Conservation (phyloP, 179 eudicot genomes). For the Beta corolliflora region DNA sequence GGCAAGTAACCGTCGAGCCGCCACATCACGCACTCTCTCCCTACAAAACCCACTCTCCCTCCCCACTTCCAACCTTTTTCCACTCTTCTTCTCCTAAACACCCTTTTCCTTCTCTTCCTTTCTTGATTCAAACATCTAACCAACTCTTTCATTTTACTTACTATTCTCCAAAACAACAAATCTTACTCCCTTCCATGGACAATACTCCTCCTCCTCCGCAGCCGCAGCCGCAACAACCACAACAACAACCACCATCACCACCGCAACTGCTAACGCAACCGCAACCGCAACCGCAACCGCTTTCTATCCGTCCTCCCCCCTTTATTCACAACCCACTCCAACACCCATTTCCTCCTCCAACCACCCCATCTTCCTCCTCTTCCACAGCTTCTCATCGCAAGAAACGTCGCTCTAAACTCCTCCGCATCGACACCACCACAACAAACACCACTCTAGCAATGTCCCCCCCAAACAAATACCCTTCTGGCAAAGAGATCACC, state of each 20-base stretch:
- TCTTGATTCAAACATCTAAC: not conserved
- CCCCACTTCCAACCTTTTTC: constrained; percentile 36
- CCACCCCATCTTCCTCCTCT: constrained; percentile 9
- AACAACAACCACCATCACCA: not conserved
- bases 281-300: constrained; percentile 12
- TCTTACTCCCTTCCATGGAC: constrained; percentile 2
- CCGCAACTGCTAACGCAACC: not conserved
- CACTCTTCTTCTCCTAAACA: not conserved
- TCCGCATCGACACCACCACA: constrained; percentile 13
- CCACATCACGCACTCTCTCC: constrained; percentile 28
- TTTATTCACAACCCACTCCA: not conserved
- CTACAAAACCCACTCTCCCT: constrained; percentile 35
- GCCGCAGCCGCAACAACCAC: not conserved
- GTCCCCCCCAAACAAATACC: constrained; percentile 43
- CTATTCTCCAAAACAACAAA: not conserved
- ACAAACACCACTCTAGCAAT: not conserved
- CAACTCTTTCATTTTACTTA: constrained; percentile 1
- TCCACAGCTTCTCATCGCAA: not conserved
- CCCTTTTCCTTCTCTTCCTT: too few relatives aligned
- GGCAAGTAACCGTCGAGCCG: constrained; percentile 19
- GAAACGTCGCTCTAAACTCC: constrained; percentile 25
- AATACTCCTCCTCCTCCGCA: constrained; percentile 7
- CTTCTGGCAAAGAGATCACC: constrained; percentile 68
- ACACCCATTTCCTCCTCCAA: constrained; percentile 6
- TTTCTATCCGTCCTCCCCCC: constrained; percentile 14